Conservation (phyloP, 805 yeast genomes). For the Huiozyma sinensis region DNA sequence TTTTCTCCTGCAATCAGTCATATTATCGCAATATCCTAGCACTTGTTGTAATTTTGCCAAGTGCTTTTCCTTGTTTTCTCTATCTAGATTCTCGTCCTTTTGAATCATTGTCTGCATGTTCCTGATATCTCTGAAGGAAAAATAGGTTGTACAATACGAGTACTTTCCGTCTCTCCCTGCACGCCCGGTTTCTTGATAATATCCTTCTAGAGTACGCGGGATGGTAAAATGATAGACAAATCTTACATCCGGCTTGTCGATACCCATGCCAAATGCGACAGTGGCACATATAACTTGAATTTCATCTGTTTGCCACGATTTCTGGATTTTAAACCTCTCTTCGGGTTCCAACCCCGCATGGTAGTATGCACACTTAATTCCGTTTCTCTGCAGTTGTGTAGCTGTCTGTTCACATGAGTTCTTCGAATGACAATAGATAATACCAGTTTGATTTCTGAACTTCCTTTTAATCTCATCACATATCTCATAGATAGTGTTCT, state of each 20-base stretch:
- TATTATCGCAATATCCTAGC: conserved; percentile 84
- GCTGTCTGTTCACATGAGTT: conserved; percentile 81
- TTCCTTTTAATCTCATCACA: conserved; percentile 41
- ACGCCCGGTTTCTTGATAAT: conserved; percentile 97
- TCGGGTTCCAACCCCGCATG: conserved; percentile 91
- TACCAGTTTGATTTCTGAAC: conserved; percentile 61
- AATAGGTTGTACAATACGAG: conserved; percentile 77
- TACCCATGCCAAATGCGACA: conserved; percentile 98
- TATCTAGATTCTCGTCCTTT: conserved; percentile 58
- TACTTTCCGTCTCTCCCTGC: conserved; percentile 92
- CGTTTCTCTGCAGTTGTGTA: conserved; percentile 43
- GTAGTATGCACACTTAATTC: conserved; percentile 63
- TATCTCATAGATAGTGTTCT: conserved; percentile 47
- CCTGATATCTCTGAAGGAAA: conserved; percentile 70
- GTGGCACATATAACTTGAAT: conserved; percentile 89
- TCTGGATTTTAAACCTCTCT: conserved; percentile 60
- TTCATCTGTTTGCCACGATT: conserved; percentile 66
- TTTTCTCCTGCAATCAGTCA: conserved; percentile 80
- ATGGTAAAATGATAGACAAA: conserved; percentile 81
- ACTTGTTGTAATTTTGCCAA: conserved; percentile 70
- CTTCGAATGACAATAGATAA: conserved; percentile 88
- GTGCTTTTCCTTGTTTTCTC: conserved; percentile 65
- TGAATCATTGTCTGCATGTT: conserved; percentile 67
- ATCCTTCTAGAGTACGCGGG: conserved; percentile 90
- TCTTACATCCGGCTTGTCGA: conserved; percentile 92